phyloP scores from a whole-genome alignment of 805 yeast genomes.

The Pichia nanzhaoensis region DNA sequence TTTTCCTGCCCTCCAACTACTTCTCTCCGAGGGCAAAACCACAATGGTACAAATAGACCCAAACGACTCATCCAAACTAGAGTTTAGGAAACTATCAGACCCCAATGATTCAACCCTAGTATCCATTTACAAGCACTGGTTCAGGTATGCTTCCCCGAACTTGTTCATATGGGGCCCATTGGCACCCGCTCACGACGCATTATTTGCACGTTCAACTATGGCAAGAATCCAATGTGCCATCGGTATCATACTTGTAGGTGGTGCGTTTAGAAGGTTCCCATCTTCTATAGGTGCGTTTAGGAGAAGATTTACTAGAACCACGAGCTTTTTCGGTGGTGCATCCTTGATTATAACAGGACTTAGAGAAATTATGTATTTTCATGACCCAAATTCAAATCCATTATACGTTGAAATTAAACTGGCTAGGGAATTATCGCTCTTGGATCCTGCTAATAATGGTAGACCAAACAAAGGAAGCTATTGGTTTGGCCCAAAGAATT shows the following conservation, averaged over 20 bases:
- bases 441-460: conserved; percentile 32
- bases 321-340: conserved; percentile 17
- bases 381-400: conserved; percentile 21
- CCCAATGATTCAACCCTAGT: conserved; percentile 19
- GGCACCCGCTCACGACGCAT: conserved; percentile 32
- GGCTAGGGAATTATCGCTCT: conserved; percentile 17
- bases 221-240: conserved; percentile 23
- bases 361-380: conserved; percentile 15
- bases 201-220: conserved; percentile 20
- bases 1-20: no score
- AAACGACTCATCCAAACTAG: conserved; percentile 8
- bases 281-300: conserved; percentile 5
- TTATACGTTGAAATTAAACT: conserved; percentile 23
- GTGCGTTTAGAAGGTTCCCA: conserved; percentile 10
- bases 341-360: conserved; percentile 12
- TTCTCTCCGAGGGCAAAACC: neutral
- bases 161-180: conserved; percentile 29
- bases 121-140: conserved; percentile 18
- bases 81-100: conserved; percentile 21
- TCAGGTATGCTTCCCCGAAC: conserved; percentile 26
- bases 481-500: conserved; percentile 46
- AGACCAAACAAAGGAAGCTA: conserved; percentile 28
- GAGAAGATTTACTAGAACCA: conserved; percentile 8
- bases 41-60: conserved; percentile 11
- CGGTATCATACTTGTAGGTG: conserved; percentile 17